A percentile compares a stretch with the other conserved stretches of the same genome.
phyloP scores from a whole-genome alignment of 371 early-diverging fungal species.

The Sporodiniella umbellata region DNA sequence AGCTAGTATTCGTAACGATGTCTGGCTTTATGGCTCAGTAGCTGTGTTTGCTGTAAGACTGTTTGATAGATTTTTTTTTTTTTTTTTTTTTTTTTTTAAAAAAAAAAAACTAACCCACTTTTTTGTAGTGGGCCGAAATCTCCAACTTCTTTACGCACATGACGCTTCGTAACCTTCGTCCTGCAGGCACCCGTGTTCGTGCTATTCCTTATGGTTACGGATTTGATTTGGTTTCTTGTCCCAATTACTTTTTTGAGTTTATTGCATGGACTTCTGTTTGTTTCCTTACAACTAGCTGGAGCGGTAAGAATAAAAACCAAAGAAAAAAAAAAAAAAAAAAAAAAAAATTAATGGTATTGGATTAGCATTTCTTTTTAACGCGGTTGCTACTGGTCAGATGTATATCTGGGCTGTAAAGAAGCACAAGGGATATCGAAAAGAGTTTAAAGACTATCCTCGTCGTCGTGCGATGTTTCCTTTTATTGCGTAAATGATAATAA shows the following conservation, averaged over 20 bases:
- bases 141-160: slow-evolving; percentile 86
- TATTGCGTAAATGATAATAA: no score
- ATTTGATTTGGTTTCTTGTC: slow-evolving; percentile 87
- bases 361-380: slow-evolving; percentile 76
- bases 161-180: slow-evolving; percentile 89
- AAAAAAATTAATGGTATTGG: no score
- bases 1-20: slow-evolving; percentile 48
- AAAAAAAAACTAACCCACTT: no score
- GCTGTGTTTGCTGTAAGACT: slow-evolving; percentile 71
- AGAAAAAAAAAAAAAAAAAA: no score
- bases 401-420: slow-evolving; percentile 97
- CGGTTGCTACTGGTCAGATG: slow-evolving; percentile 87
- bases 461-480: slow-evolving; percentile 92
- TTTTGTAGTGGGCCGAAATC: slow-evolving; percentile 68
- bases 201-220: slow-evolving; percentile 94
- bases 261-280: slow-evolving; percentile 81
- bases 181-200: slow-evolving; percentile 85
- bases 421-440: slow-evolving; percentile 87
- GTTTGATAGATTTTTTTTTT: no score
- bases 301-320: slow-evolving; percentile 43
- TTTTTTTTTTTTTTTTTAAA: no score
- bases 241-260: slow-evolving; percentile 92
- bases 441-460: slow-evolving; percentile 91
- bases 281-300: slow-evolving; percentile 73
- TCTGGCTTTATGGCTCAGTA: slow-evolving; percentile 54